A percentile compares a stretch with the other conserved stretches of the same genome.
These are phyloP conservation scores for Pseudogymnoascus sp. DNA, from an alignment of 2,329 filamentous ascomycete genomes.

Conservation along the genomic window DNA sequence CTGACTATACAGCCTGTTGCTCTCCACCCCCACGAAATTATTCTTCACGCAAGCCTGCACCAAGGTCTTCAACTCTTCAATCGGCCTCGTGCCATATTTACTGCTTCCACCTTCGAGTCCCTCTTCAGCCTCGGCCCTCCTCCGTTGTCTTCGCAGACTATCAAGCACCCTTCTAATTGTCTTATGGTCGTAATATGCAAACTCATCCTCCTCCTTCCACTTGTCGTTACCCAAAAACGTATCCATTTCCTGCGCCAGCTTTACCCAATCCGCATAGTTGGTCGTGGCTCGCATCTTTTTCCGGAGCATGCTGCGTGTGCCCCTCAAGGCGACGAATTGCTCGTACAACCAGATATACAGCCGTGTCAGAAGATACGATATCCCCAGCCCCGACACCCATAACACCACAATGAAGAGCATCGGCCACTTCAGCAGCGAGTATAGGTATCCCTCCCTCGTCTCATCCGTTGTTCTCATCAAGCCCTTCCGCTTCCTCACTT, in stretches of 20 bases:
- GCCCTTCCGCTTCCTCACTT: conserved; percentile 35
- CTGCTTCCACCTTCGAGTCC: conserved; percentile 29
- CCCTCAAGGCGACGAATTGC: conserved; percentile 83
- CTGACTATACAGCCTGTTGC: conserved; percentile 88
- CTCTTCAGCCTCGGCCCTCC: conserved; percentile 47
- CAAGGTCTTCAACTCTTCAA: conserved; percentile 69
- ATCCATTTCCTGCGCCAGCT: conserved; percentile 71
- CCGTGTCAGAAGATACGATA: conserved; percentile 71
- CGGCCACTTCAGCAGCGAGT: conserved; percentile 85
- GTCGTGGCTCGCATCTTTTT: conserved; percentile 61
- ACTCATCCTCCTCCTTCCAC: conserved; percentile 73
- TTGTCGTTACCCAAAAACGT: conserved; percentile 67
- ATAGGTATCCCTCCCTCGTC: conserved; percentile 87
- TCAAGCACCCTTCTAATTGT: conserved; percentile 71
- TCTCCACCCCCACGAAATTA: conserved; percentile 94
- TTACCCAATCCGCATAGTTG: conserved; percentile 77
- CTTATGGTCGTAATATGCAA: conserved; percentile 78
- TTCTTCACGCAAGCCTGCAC: conserved; percentile 92
- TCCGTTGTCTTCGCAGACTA: conserved; percentile 60
- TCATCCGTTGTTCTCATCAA: conserved; percentile 66
- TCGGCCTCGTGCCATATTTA: conserved; percentile 38
- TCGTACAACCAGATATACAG: conserved; percentile 91
- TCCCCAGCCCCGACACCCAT: conserved; percentile 68
- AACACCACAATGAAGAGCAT: conserved; percentile 69
- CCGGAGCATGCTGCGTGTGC: conserved; percentile 63